Evolutionary conservation across 441 rosid species (phyloP), one percentile per base, ranked within the genome.

Genomic region (Adansonia grandidieri): DNA sequence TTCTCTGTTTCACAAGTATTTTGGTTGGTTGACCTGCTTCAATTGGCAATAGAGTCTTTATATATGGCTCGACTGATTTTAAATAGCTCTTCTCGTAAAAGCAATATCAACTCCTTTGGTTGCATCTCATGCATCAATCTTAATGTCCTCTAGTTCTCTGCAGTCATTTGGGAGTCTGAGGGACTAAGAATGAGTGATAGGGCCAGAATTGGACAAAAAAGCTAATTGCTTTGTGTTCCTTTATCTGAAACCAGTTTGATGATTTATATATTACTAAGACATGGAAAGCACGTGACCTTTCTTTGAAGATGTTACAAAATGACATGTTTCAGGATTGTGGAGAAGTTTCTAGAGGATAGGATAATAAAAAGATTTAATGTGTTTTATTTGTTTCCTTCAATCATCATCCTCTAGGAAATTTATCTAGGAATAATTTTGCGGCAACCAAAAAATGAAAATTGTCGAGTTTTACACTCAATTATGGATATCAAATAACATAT

Each of bases 231-330:
- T 71, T 24, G 8, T 51, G 60, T 28, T 71, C 20, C 74, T 71
- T 71, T 71, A 50, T 20, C 45, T 8, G 10, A 70, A 50, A 50
- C 74, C 74, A 71, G 45, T 50, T 71, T 71, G 74, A 28, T 71
- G 14, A 51, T 71, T 9, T 51, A 51, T 71, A 24, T 37, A 47
- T 51, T 51, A 13, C 9, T 14, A 28, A 24, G 47, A 37, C 45
- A 71, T 51, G 61, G 73, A 71, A 51, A 71, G 19, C 32, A 4
- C 14, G 14, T 50, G 61, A 24, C 53, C 19, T 32, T 71, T 71
- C n/a, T 54, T 71, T 71, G 28, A 72, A 72, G 75, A 69, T 69
- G 42, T 48, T 47, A 5, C 40, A 68, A 14, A 37, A 11, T 68
- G 9, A 11, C 73, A 17, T 42, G 51, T 37, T 54, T 37, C 22